A percentile compares a stretch with the other conserved stretches of the same genome.
These are phyloP conservation scores for Termitomyces eurrhizus DNA, from an alignment of 768 basidiomycete genomes.

Conservation along the genomic window DNA sequence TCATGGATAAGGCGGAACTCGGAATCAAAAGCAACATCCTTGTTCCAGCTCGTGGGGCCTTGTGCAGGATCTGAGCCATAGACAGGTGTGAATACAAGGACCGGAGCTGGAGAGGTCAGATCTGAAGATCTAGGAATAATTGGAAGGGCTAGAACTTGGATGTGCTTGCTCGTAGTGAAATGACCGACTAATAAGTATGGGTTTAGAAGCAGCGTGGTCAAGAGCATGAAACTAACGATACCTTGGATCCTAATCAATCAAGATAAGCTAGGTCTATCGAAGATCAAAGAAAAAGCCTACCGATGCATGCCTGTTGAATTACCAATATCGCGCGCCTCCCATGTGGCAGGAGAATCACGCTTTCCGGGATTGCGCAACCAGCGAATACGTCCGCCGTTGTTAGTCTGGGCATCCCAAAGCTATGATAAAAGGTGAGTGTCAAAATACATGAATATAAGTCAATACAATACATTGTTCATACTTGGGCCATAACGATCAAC, in stretches of 20 bases:
- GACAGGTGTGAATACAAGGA: background rate
- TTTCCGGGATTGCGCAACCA: background rate
- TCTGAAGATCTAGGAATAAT: background rate
- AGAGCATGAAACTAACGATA: background rate
- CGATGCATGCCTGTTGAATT: constrained; percentile 1
- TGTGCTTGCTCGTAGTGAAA: background rate
- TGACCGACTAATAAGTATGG: background rate
- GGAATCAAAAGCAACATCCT: background rate
- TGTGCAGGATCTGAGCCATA: background rate
- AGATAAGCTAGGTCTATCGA: too few species aligned
- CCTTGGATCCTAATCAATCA: background rate
- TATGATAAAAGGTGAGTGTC: background rate
- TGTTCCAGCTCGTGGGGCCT: background rate
- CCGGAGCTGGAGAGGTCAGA: background rate
- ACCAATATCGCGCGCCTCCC: background rate
- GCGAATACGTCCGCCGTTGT: background rate
- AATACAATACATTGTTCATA: background rate
- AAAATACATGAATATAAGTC: background rate
- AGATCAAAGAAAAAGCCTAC: background rate
- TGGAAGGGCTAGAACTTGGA: background rate
- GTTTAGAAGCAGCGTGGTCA: background rate
- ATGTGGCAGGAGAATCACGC: background rate
- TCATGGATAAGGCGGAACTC: background rate
- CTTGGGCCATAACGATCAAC: background rate
- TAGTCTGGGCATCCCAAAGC: background rate